phyloP scores from a whole-genome alignment of 495 filamentous ascomycete species.

The Penicillium angulare region DNA sequence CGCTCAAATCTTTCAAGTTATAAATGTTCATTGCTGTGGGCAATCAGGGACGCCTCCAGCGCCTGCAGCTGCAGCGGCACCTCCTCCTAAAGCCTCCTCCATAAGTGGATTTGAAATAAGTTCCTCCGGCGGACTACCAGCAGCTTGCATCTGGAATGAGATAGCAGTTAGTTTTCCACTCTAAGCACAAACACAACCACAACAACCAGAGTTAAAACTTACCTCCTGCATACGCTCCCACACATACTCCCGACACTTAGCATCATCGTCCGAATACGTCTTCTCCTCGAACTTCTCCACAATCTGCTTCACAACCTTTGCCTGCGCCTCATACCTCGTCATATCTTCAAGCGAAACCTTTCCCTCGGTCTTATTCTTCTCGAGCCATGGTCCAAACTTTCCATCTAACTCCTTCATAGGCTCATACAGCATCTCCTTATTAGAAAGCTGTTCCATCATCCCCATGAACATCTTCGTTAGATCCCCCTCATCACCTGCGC shows the following conservation, averaged over 20 bases:
- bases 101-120: constrained; percentile 72
- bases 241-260: constrained; percentile 83
- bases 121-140: constrained; percentile 84
- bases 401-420: constrained; percentile 95
- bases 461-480: constrained; percentile 89
- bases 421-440: constrained; percentile 97
- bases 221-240: constrained; percentile 98
- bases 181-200: too few species aligned
- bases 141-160: constrained; percentile 99
- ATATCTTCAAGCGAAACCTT: constrained; percentile 67
- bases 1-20: neutral
- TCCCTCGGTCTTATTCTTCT: constrained; percentile 64
- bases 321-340: constrained; percentile 77
- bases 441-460: constrained; percentile 98
- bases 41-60: constrained; percentile 37
- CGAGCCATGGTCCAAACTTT: constrained; percentile 88
- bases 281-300: constrained; percentile 80
- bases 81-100: constrained; percentile 29
- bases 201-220: constrained; percentile 27
- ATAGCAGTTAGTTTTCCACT: too few species aligned
- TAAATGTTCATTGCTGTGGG: constrained; percentile 32
- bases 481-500: constrained; percentile 74
- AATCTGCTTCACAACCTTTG: constrained; percentile 79
- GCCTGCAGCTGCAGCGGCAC: constrained; percentile 13
- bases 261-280: constrained; percentile 76